Percentiles rank a stretch among this genome's conserved stretches.
phyloP scores from a whole-genome alignment of 345 rosid species.

The Brassica incana region DNA sequence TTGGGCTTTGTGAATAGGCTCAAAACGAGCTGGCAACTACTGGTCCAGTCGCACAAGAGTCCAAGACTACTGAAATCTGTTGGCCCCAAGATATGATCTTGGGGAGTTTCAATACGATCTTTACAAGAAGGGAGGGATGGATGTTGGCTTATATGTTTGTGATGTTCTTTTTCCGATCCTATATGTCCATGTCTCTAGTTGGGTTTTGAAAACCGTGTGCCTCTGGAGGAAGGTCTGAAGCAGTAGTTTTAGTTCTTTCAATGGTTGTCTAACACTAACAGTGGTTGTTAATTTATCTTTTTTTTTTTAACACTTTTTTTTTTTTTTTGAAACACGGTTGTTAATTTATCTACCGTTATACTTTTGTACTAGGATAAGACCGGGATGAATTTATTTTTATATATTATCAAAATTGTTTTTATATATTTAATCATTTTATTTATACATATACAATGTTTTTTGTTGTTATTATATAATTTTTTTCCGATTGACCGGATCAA shows the following conservation, averaged over 20 bases:
- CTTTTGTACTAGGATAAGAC: no score
- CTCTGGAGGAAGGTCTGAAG: not conserved
- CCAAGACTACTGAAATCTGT: not conserved
- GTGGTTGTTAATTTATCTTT: no score
- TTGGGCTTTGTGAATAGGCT: constrained; percentile 21
- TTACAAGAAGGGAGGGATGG: not conserved
- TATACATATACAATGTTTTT: no score
- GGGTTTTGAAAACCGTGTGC: not conserved
- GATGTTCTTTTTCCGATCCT: not conserved
- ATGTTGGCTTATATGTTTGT: not conserved
- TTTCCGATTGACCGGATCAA: no score
- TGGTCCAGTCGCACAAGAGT: not conserved
- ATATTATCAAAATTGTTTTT: no score
- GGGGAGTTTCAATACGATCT: not conserved
- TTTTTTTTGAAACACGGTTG: no score
- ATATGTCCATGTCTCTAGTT: not conserved
- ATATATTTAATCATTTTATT: no score
- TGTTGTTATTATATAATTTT: no score
- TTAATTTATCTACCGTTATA: no score
- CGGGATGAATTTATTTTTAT: no score
- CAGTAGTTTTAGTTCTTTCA: not conserved
- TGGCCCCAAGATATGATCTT: constrained; percentile 21
- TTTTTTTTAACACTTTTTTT: no score
- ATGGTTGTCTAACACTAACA: no score
- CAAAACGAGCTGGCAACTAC: not conserved